These are phyloP conservation scores for Claviceps purpurea DNA, from an alignment of 2,329 filamentous ascomycete species.

Conservation along the genomic window DNA sequence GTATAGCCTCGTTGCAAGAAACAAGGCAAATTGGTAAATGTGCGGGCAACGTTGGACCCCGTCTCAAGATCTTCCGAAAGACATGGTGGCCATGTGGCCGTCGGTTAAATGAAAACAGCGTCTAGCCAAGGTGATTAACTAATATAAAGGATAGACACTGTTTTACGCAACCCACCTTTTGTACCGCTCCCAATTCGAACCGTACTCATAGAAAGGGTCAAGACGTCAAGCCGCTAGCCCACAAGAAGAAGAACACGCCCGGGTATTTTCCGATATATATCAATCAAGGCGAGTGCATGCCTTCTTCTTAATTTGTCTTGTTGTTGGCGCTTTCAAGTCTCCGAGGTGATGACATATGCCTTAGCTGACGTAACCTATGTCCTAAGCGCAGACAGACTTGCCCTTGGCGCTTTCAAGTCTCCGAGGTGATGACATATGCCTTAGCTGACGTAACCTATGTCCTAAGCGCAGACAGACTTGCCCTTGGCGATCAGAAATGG, in stretches of 20 bases:
- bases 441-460: conserved; percentile 11
- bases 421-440: conserved; percentile 17
- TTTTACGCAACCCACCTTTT: neutral
- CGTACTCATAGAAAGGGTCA: neutral
- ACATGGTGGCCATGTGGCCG: neutral
- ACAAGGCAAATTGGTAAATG: neutral
- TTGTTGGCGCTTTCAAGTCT: conserved; percentile 16
- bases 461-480: conserved; percentile 5
- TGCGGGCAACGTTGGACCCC: conserved; percentile 1
- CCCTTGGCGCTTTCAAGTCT: conserved; percentile 16
- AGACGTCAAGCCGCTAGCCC: conserved; percentile 6
- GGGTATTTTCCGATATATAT: conserved; percentile 8
- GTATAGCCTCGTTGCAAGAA: neutral
- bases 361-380: conserved; percentile 11
- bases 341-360: conserved; percentile 17
- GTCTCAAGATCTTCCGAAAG: conserved; percentile 6
- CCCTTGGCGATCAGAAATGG: conserved; percentile 5
- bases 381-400: conserved; percentile 5
- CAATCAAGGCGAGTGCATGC: conserved; percentile 1
- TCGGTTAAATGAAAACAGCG: neutral
- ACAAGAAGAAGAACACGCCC: conserved; percentile 4
- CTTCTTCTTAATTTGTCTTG: conserved; percentile 15
- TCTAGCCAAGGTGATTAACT: conserved; percentile 1
- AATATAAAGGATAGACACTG: neutral
- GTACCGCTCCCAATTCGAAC: neutral